Conservation (phyloP, 768 basidiomycete genomes). For the Hemileccinum impolitum region DNA sequence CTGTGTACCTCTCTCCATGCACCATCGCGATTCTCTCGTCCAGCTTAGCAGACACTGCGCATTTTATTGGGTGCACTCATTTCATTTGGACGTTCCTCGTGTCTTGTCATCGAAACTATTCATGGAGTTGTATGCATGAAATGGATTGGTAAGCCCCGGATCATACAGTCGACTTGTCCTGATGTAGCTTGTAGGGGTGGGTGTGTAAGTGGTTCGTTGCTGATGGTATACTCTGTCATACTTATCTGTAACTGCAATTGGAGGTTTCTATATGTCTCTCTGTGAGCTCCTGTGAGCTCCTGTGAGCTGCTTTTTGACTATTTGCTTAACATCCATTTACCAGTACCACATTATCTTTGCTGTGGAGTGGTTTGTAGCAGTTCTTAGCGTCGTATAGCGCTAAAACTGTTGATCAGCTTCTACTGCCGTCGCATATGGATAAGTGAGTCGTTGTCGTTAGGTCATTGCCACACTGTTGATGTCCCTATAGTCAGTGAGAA, state of each 20-base stretch:
- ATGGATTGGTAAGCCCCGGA: background rate
- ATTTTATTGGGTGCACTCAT: conserved; percentile 2
- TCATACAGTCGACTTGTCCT: background rate
- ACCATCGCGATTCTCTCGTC: background rate
- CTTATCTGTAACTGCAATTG: background rate
- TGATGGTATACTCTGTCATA: background rate
- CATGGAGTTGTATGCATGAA: background rate
- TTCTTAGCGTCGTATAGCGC: background rate
- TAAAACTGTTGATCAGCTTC: conserved; percentile 4
- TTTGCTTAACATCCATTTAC: background rate
- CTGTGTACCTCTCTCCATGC: too few species aligned
- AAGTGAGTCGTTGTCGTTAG: conserved; percentile 2
- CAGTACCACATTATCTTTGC: background rate
- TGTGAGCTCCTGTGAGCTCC: background rate
- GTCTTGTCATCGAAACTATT: background rate
- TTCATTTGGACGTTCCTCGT: background rate
- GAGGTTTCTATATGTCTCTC: background rate
- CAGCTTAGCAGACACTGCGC: conserved; percentile 10
- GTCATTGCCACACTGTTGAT: background rate
- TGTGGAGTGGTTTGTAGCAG: conserved; percentile 10
- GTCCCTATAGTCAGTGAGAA: conserved; percentile 11
- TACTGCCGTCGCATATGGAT: conserved; percentile 15
- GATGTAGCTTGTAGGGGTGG: conserved; percentile 5
- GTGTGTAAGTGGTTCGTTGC: background rate
- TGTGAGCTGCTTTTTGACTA: background rate